Percentiles rank a stretch among this genome's conserved stretches.
These are phyloP conservation scores for Sideroxylon spinosum DNA, from an alignment of 179 eudicot genomes.

Conservation along the genomic window DNA sequence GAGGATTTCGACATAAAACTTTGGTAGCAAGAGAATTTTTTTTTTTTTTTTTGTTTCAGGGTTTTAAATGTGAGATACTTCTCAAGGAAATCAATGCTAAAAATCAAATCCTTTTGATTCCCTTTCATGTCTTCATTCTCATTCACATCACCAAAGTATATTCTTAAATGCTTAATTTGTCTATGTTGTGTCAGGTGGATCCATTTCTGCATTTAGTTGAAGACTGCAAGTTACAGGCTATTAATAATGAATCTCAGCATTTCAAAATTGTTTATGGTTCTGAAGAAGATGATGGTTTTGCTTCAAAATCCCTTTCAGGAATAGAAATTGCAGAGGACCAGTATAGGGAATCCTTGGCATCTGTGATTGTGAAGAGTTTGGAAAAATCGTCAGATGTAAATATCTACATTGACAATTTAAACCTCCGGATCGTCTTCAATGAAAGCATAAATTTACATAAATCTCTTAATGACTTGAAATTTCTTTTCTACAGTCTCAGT, in stretches of 20 bases:
- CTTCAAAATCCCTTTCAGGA: slow-evolving; percentile 4
- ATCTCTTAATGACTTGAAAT: background rate
- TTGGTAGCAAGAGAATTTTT: background rate
- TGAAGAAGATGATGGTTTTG: slow-evolving; percentile 16
- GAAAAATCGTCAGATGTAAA: slow-evolving; percentile 9
- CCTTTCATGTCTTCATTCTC: background rate
- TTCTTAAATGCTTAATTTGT: background rate
- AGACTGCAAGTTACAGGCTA: slow-evolving; percentile 16
- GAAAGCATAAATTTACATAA: background rate
- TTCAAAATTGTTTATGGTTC: slow-evolving; percentile 10
- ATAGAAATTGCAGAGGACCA: slow-evolving; percentile 13
- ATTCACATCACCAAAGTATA: background rate
- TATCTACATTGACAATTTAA: background rate
- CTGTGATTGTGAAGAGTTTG: slow-evolving; percentile 13
- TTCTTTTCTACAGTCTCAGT: slow-evolving; percentile 49
- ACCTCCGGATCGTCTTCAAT: background rate
- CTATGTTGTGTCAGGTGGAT: slow-evolving; percentile 11
- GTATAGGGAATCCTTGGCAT: slow-evolving; percentile 13
- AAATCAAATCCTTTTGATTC: background rate
- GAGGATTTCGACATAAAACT: background rate
- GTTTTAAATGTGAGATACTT: background rate
- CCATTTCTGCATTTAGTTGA: slow-evolving; percentile 12
- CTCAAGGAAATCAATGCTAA: background rate
- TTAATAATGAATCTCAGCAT: slow-evolving; percentile 8
- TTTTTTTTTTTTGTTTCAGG: background rate